Evolutionary conservation across 352 stramenopile genomes (phyloP), one percentile per base, ranked within the genome.

Genomic region (Phytophthora agathidicida): DNA sequence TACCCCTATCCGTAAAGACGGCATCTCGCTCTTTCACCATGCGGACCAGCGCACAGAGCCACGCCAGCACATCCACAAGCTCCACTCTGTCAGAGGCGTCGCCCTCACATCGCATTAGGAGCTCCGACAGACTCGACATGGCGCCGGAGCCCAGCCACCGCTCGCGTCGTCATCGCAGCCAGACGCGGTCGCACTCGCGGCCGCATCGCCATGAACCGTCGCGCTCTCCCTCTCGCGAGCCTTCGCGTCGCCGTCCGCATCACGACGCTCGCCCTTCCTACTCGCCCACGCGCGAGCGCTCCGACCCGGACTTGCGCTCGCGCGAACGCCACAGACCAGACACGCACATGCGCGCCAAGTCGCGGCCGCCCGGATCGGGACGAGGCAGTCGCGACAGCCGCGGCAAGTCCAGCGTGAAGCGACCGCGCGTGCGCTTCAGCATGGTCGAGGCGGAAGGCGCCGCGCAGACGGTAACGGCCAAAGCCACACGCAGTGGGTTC

Each of bases 401-500:
- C 10, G 55, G 56, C 6, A 59, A 48, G 28, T 27, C 36, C 5
- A 59, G 51, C 11, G 36, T 60, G 9, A 89, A 90, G 64, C 71
- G 73, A 0, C 52, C 77, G 20, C 75, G 76, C 19, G 71, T 88
- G 28, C 81, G 83, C 14, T 91, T 90, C 60, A 76, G 72, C 20
- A 56, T 65, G 41, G 48, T 75, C 19, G 67, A 75, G 35, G 60
- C 69, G 10, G 80, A 82, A 13, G 58, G 70, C 22, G 71, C 83
- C 13, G 83, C 83, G 11, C 32, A 62, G 23, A 43, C 68, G 2
- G 26, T 92, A 2, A 73, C 81, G 14, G 42, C 71, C 19, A 67
- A 86, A 13, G 80, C 67, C 10, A 85, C 77, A 39, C 82, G 71
- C 52, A 79, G 65, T 31, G 86, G 86, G 0, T 86, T 86, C 35